Conservation (phyloP, 2,329 filamentous ascomycete species). For the Diaporthe vexans region DNA sequence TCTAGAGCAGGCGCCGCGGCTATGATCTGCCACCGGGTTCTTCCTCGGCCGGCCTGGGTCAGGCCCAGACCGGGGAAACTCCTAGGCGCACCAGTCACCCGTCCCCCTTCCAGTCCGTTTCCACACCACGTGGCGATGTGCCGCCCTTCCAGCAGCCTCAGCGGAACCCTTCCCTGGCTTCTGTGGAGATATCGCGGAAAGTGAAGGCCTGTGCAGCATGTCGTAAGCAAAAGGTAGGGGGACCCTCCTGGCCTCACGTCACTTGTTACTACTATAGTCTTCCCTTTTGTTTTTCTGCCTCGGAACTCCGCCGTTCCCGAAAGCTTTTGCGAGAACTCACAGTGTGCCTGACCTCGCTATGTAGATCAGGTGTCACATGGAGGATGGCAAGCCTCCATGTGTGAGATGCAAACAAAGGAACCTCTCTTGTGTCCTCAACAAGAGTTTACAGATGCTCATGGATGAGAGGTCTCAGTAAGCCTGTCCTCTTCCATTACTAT, state of each 20-base stretch:
- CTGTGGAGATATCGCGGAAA: constrained; percentile 53
- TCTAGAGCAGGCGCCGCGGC: constrained; percentile 35
- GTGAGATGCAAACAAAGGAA: constrained; percentile 54
- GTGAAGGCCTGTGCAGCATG: constrained; percentile 58
- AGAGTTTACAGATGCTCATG: constrained; percentile 58
- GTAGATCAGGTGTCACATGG: constrained; percentile 59
- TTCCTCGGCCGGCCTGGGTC: constrained; percentile 25
- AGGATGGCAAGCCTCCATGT: constrained; percentile 56
- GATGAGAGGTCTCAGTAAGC: constrained; percentile 56
- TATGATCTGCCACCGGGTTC: constrained; percentile 30
- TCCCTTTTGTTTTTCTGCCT: background rate
- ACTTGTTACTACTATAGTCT: background rate
- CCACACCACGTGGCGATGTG: constrained; percentile 23
- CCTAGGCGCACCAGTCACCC: constrained; percentile 27
- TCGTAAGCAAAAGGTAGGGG: constrained; percentile 55
- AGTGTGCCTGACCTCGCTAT: background rate
- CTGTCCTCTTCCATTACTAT: background rate
- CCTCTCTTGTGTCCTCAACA: constrained; percentile 56
- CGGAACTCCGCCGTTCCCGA: background rate
- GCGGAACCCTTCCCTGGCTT: constrained; percentile 26
- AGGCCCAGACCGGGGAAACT: constrained; percentile 20
- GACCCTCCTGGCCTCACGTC: background rate
- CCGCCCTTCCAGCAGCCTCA: constrained; percentile 28
- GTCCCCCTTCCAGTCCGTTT: constrained; percentile 7
- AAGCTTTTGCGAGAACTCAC: constrained; percentile 1